These are phyloP conservation scores for Xylaria acuta DNA, from an alignment of 495 filamentous ascomycete species.

Conservation along the genomic window DNA sequence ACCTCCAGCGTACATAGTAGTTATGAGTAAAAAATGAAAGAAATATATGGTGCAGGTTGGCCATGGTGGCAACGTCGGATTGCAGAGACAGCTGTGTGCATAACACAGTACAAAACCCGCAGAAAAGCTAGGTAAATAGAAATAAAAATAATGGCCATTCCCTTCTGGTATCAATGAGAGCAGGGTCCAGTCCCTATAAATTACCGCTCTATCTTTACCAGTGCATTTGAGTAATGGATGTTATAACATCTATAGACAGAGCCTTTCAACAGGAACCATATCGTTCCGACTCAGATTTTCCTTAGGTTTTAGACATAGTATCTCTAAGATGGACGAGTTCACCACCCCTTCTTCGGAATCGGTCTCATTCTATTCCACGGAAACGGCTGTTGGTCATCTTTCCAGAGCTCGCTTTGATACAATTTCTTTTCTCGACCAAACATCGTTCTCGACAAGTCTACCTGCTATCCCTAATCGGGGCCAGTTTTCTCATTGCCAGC, in stretches of 20 bases:
- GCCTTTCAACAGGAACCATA: neutral
- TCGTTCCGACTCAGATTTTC: neutral
- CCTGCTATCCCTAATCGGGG: constrained; percentile 72
- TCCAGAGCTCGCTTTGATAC: constrained; percentile 56
- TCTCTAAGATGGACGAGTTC: neutral
- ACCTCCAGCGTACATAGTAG: neutral
- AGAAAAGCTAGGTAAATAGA: neutral
- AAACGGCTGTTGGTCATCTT: constrained; percentile 64
- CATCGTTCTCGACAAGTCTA: constrained; percentile 64
- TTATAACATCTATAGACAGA: neutral
- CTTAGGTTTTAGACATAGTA: neutral
- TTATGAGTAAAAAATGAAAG: neutral
- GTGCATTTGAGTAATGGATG: neutral
- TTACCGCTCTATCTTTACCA: neutral
- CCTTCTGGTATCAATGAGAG: neutral
- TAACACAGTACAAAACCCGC: neutral
- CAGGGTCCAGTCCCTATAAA: neutral
- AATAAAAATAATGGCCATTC: neutral
- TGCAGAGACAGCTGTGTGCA: neutral
- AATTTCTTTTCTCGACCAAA: constrained; percentile 70
- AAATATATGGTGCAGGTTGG: neutral
- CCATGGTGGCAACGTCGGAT: neutral
- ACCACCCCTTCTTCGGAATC: neutral
- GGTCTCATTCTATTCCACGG: constrained; percentile 36
- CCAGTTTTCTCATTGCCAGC: constrained; percentile 68